These are phyloP conservation scores for Pythium dissotocum DNA, from an alignment of 352 stramenopile species.

Conservation along the genomic window DNA sequence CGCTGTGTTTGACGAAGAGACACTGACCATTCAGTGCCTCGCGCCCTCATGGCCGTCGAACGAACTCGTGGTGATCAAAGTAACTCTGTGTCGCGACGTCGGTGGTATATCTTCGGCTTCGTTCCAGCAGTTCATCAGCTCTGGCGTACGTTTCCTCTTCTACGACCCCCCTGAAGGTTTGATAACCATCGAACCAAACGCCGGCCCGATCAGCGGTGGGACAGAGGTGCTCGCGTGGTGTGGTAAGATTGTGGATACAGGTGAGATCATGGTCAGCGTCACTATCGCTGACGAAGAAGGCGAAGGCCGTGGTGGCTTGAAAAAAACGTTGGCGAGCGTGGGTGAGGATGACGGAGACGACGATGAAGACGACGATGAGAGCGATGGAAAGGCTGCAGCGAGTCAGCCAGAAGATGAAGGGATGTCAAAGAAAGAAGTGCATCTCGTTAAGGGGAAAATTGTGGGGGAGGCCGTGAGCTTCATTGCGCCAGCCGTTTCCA, in stretches of 20 bases:
- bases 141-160: constrained; percentile 62
- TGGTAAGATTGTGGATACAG: constrained; percentile 67
- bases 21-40: constrained; percentile 36
- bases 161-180: constrained; percentile 68
- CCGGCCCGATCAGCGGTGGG: constrained; percentile 51
- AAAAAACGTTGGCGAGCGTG: constrained; percentile 8
- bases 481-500: constrained; percentile 38
- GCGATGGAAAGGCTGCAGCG: neutral
- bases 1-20: constrained; percentile 41
- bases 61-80: constrained; percentile 45
- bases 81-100: constrained; percentile 30
- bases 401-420: neutral
- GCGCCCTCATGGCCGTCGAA: constrained; percentile 59
- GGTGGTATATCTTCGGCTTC: constrained; percentile 10
- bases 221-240: constrained; percentile 58
- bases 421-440: constrained; percentile 8
- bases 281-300: constrained; percentile 44
- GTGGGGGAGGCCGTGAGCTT: constrained; percentile 65
- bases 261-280: constrained; percentile 65
- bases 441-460: constrained; percentile 52
- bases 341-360: constrained; percentile 17
- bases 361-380: constrained; percentile 14
- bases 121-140: constrained; percentile 41
- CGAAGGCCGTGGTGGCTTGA: neutral
- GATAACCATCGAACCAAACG: constrained; percentile 60